Conservation (phyloP, 257 asterid genomes). For the Solanum chmielewskii region DNA sequence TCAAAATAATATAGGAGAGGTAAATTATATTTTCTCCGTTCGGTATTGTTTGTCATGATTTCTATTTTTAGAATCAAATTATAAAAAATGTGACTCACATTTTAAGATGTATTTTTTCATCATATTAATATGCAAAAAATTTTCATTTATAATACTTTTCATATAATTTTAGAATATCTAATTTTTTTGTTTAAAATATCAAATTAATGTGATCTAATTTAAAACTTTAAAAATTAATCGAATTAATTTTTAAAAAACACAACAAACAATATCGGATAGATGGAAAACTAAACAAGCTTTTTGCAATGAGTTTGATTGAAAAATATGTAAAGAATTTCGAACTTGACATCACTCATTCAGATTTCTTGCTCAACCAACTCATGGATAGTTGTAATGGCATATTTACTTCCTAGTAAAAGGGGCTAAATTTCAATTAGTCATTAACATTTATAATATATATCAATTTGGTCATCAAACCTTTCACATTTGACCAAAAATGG, state of each 20-base stretch:
- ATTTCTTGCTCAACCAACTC: neutral
- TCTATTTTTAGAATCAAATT: no score
- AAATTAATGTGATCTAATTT: no score
- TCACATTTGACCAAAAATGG: neutral
- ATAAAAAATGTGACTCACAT: no score
- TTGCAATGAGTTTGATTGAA: neutral
- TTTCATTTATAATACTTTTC: no score
- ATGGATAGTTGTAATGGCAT: neutral
- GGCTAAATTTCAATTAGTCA: neutral
- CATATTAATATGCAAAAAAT: no score
- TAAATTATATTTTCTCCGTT: accelerated
- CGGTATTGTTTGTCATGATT: no score
- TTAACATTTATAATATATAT: neutral
- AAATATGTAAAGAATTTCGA: accelerated
- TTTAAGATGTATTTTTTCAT: no score
- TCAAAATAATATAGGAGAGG: accelerated
- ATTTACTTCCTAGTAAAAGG: neutral
- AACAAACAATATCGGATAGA: no score
- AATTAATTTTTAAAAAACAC: no score
- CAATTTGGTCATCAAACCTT: neutral
- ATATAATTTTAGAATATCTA: no score
- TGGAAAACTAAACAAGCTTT: accelerated
- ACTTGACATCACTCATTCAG: accelerated
- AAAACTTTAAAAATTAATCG: no score
- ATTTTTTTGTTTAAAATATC: no score